Conservation (phyloP, 768 basidiomycete species). For the Tricholomella constricta region DNA sequence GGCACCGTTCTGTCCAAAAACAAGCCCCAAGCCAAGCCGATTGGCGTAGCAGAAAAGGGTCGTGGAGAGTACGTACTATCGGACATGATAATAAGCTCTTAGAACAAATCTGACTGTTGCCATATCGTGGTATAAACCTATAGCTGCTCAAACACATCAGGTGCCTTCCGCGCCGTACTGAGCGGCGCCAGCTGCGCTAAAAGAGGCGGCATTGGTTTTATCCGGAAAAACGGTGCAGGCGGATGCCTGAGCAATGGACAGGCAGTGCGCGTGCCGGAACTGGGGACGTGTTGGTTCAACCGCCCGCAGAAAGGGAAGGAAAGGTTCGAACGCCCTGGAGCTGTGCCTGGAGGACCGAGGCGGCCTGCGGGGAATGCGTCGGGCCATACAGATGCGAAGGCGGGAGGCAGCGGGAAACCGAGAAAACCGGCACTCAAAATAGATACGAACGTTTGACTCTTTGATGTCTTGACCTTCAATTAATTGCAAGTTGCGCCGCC, state of each 20-base stretch:
- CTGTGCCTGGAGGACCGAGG: neutral
- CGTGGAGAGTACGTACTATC: neutral
- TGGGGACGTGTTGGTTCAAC: neutral
- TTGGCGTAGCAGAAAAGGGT: neutral
- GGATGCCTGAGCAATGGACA: neutral
- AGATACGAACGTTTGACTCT: neutral
- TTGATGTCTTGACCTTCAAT: no score
- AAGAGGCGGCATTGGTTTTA: conserved; percentile 3
- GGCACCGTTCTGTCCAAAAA: neutral
- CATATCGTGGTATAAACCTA: neutral
- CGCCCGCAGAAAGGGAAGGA: neutral
- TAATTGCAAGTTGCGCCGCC: no score
- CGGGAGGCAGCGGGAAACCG: neutral
- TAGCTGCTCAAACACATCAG: neutral
- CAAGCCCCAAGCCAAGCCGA: neutral
- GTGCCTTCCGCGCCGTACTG: neutral
- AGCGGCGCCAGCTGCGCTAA: neutral
- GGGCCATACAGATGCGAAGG: neutral
- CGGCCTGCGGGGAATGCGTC: neutral
- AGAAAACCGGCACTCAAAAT: neutral
- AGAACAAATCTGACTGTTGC: no score
- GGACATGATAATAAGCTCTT: no score
- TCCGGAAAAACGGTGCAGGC: neutral
- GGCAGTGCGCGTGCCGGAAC: neutral
- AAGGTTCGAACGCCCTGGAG: neutral